These are phyloP conservation scores for Trichoderma virens DNA, from an alignment of 495 filamentous ascomycete genomes.

Conservation along the genomic window DNA sequence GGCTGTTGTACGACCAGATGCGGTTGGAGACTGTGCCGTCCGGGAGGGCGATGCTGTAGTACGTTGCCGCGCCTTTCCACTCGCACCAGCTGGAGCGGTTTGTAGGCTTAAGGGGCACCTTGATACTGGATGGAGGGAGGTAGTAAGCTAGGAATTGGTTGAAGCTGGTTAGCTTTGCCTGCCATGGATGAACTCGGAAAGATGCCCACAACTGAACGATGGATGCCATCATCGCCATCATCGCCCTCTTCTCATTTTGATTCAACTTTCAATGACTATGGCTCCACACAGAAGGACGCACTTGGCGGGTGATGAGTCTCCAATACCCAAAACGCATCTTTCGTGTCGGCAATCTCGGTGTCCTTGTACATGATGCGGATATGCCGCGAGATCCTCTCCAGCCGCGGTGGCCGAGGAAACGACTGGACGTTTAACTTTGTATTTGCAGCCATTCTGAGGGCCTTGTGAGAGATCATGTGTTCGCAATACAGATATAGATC, in stretches of 20 bases:
- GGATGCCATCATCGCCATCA: too few species aligned
- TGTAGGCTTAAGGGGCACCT: slow-evolving; percentile 35
- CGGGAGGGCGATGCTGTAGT: slow-evolving; percentile 34
- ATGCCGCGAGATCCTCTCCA: slow-evolving; percentile 41
- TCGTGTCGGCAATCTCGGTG: slow-evolving; percentile 46
- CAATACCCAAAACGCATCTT: slow-evolving; percentile 50
- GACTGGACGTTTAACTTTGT: slow-evolving; percentile 45
- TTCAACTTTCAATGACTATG: too few species aligned
- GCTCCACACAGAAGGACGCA: too few species aligned
- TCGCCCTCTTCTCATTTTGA: too few species aligned
- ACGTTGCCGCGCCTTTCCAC: slow-evolving; percentile 50
- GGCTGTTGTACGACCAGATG: slow-evolving; percentile 48
- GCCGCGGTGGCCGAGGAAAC: slow-evolving; percentile 51
- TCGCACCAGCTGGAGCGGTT: slow-evolving; percentile 43
- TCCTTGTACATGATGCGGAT: slow-evolving; percentile 46
- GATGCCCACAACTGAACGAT: too few species aligned
- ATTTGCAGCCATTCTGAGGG: slow-evolving; percentile 31
- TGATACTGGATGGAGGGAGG: slow-evolving; percentile 37
- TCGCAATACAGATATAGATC: too few species aligned
- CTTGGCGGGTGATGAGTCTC: slow-evolving; percentile 52
- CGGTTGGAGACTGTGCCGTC: slow-evolving; percentile 34
- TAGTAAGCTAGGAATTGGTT: slow-evolving; percentile 40
- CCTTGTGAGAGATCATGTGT: not conserved
- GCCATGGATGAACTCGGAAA: not conserved
- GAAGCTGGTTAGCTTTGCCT: not conserved